Evolutionary conservation across 768 basidiomycete genomes (phyloP).

Genomic region (Crepidotus variabilis): DNA sequence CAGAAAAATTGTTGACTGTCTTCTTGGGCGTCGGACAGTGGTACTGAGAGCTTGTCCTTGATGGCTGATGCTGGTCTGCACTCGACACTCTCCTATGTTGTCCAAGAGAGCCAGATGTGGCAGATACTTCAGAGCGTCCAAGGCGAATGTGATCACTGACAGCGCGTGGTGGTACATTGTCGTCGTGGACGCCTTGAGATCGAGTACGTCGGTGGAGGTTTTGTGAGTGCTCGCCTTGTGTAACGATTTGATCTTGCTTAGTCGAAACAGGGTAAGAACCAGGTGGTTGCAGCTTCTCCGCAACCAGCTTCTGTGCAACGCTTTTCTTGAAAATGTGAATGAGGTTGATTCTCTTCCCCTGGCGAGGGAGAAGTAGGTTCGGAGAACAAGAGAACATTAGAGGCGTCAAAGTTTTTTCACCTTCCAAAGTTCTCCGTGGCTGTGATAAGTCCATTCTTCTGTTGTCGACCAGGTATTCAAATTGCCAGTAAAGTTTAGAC

Average conservation of each 20-base stretch:
- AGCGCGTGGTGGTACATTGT: background rate
- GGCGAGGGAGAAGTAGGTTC: conserved; percentile 53
- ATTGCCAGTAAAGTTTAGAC: conserved; percentile 64
- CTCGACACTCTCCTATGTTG: background rate
- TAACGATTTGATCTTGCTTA: conserved; percentile 5
- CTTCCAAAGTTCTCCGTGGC: conserved; percentile 45
- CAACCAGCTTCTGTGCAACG: conserved; percentile 58
- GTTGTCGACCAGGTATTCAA: conserved; percentile 76
- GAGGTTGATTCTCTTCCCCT: conserved; percentile 63
- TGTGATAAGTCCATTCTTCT: conserved; percentile 42
- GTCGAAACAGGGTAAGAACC: conserved; percentile 1
- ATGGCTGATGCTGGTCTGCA: background rate
- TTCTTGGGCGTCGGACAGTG: background rate
- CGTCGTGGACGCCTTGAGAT: conserved; percentile 15
- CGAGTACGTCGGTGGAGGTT: conserved; percentile 18
- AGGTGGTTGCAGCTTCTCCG: conserved; percentile 53
- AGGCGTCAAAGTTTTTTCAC: conserved; percentile 73
- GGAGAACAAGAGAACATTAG: conserved; percentile 76
- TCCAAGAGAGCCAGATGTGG: background rate
- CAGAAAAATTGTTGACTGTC: background rate
- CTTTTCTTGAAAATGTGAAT: conserved; percentile 74
- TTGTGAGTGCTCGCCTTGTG: conserved; percentile 11
- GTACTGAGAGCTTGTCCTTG: background rate
- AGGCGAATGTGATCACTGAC: background rate
- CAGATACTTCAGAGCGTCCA: background rate